These are phyloP conservation scores for Botrytis fragariae DNA, from an alignment of 2,329 filamentous ascomycete genomes.

Conservation along the genomic window DNA sequence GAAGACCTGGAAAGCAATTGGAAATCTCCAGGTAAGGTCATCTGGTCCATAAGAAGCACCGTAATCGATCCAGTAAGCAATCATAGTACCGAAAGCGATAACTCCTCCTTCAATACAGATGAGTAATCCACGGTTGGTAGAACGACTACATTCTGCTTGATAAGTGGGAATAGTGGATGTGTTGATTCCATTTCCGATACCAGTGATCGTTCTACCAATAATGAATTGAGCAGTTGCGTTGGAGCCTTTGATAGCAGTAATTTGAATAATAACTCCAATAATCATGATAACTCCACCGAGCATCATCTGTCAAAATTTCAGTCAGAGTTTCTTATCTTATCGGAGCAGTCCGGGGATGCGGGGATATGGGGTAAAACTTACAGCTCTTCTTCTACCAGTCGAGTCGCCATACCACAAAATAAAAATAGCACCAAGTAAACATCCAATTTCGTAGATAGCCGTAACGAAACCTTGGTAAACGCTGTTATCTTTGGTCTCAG, in stretches of 20 bases:
- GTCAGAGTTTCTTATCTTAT: slow-evolving; percentile 43
- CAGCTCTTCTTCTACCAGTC: slow-evolving; percentile 56
- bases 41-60: slow-evolving; percentile 85
- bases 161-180: slow-evolving; percentile 56
- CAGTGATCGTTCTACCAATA: slow-evolving; percentile 49
- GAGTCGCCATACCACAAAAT: slow-evolving; percentile 52
- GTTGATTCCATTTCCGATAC: slow-evolving; percentile 52
- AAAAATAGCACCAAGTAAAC: slow-evolving; percentile 51
- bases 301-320: slow-evolving; percentile 45
- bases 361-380: slow-evolving; percentile 39
- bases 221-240: slow-evolving; percentile 54
- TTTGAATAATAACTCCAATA: slow-evolving; percentile 50
- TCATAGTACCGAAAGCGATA: slow-evolving; percentile 65
- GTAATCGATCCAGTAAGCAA: slow-evolving; percentile 98
- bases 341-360: slow-evolving; percentile 32
- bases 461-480: slow-evolving; percentile 50
- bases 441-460: slow-evolving; percentile 56
- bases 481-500: slow-evolving; percentile 52
- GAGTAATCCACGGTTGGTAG: slow-evolving; percentile 47
- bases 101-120: slow-evolving; percentile 56
- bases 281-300: slow-evolving; percentile 58
- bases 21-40: slow-evolving; percentile 85
- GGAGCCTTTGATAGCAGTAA: slow-evolving; percentile 39
- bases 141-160: slow-evolving; percentile 55
- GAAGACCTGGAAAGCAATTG: slow-evolving; percentile 84